These are phyloP conservation scores for Elaeagnus macrophylla DNA, from an alignment of 306 rosid genomes.

Conservation along the genomic window DNA sequence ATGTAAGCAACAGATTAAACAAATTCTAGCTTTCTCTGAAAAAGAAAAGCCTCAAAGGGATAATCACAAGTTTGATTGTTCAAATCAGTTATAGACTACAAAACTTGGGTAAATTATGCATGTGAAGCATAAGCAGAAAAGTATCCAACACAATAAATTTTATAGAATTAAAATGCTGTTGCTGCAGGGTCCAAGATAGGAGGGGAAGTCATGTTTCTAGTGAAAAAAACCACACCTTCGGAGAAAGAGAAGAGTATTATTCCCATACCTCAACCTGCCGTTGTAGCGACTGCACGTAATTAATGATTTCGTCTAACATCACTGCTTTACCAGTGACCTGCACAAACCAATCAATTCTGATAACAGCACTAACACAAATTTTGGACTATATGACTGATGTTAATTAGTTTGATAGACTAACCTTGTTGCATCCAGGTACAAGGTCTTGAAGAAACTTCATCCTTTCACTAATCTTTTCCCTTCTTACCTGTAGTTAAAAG, in stretches of 20 bases:
- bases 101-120: too few relatives aligned
- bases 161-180: too few relatives aligned
- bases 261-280: constrained; percentile 86
- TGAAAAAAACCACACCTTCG: constrained; percentile 4
- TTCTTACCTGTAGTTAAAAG: constrained; percentile 57
- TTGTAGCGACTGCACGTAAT: constrained; percentile 95
- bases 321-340: constrained; percentile 99
- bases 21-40: too few relatives aligned
- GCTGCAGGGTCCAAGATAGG: too few relatives aligned
- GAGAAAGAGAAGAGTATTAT: not conserved
- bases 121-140: too few relatives aligned
- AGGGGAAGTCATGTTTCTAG: constrained; percentile 1
- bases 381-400: constrained; percentile 4
- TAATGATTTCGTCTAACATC: constrained; percentile 95
- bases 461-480: constrained; percentile 97
- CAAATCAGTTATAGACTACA: too few relatives aligned
- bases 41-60: too few relatives aligned
- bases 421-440: constrained; percentile 99
- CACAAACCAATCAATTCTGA: constrained; percentile 9
- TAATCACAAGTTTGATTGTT: too few relatives aligned
- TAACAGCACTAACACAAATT: constrained; percentile 2
- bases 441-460: constrained; percentile 99
- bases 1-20: too few relatives aligned
- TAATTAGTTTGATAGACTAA: constrained; percentile 23
- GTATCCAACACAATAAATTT: too few relatives aligned